Percentiles rank a stretch among this genome's conserved stretches.
These are phyloP conservation scores for Trichosporon faecale DNA, from an alignment of 1,284 basidiomycete species.

Conservation along the genomic window DNA sequence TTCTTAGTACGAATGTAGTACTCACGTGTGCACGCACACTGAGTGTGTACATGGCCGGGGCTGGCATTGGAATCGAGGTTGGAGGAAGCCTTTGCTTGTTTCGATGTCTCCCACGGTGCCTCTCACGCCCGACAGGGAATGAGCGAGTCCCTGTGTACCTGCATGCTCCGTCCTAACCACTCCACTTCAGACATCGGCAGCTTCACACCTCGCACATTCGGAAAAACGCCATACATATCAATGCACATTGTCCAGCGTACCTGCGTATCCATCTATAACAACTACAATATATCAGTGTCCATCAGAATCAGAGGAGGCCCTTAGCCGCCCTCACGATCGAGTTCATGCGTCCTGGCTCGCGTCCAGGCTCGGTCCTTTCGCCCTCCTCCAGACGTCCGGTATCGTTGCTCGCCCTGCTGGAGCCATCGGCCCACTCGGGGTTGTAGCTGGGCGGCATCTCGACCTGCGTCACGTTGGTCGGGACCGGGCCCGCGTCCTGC, in stretches of 20 bases:
- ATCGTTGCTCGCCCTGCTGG: neutral
- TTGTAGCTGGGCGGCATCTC: slow-evolving; percentile 14
- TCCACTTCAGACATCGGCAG: too few relatives aligned
- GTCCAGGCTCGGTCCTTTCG: neutral
- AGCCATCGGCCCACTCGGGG: slow-evolving; percentile 18
- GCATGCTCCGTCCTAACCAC: too few relatives aligned
- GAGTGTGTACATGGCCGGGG: too few relatives aligned
- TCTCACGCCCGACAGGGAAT: too few relatives aligned
- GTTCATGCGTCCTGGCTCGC: neutral
- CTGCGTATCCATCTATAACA: neutral
- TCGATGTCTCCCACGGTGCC: neutral
- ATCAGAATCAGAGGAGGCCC: neutral
- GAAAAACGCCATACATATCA: too few relatives aligned
- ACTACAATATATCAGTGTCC: too few relatives aligned
- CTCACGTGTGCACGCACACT: too few relatives aligned
- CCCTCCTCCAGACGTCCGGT: neutral
- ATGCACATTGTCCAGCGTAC: neutral
- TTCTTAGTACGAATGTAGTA: too few relatives aligned
- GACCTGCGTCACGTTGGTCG: neutral
- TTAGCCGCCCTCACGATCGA: slow-evolving; percentile 9
- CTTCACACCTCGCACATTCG: too few relatives aligned
- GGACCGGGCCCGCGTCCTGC: neutral
- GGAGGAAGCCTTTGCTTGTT: neutral
- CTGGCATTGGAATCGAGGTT: neutral
- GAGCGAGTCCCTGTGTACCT: too few relatives aligned